Evolutionary conservation across 139 green algal species (phyloP).

Genomic region (Edaphochlamys debaryana): DNA sequence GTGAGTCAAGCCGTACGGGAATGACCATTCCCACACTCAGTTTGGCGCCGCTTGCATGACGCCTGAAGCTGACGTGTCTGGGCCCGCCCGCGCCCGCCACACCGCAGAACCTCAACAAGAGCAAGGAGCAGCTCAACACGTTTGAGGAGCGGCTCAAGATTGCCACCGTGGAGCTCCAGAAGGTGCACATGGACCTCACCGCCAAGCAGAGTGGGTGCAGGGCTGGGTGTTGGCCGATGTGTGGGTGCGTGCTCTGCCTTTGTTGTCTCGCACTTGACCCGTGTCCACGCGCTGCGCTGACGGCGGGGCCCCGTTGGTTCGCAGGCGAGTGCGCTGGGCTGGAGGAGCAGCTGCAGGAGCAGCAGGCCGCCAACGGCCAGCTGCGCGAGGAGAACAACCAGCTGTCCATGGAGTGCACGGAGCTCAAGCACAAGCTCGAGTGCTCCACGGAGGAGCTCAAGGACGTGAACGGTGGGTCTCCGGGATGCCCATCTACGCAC

Average conservation of each 20-base stretch:
- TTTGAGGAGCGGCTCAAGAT: conserved; percentile 62
- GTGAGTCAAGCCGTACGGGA: too few relatives aligned
- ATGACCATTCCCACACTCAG: too few relatives aligned
- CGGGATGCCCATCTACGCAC: too few relatives aligned
- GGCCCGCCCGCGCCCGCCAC: too few relatives aligned
- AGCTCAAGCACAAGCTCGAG: conserved; percentile 18
- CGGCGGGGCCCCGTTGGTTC: too few relatives aligned
- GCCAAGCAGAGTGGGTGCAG: conserved; percentile 50
- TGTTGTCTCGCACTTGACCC: too few relatives aligned
- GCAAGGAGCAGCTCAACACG: conserved; percentile 58
- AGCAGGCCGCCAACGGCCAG: not conserved
- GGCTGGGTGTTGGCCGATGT: too few relatives aligned
- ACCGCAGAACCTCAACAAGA: conserved; percentile 76
- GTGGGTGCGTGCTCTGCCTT: too few relatives aligned
- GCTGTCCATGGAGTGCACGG: conserved; percentile 14
- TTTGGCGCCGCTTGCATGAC: too few relatives aligned
- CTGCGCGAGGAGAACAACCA: conserved; percentile 1
- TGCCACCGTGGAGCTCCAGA: conserved; percentile 52
- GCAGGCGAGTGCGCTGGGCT: conserved; percentile 33
- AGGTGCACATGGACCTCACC: conserved; percentile 61
- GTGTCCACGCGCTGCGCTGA: too few relatives aligned
- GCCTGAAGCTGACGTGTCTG: too few relatives aligned
- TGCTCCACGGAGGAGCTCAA: not conserved
- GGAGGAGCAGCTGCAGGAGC: conserved; percentile 35
- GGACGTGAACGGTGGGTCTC: not conserved